Conservation (phyloP, 257 asterid genomes). For the Nyctanthes arbortristis region DNA sequence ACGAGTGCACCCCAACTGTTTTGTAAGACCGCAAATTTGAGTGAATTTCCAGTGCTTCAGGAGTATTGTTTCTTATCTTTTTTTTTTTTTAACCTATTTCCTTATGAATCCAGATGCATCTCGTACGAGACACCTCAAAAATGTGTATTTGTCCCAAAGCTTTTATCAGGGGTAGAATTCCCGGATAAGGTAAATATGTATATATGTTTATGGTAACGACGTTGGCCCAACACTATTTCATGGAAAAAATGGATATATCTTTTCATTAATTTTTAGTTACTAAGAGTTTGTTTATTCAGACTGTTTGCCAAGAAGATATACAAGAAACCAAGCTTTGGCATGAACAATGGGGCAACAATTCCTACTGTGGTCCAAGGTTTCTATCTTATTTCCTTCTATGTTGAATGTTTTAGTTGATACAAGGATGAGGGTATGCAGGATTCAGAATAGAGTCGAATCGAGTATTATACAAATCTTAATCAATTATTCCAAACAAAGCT, state of each 20-base stretch:
- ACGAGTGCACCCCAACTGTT: background rate
- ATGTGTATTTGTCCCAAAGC: slow-evolving; percentile 23
- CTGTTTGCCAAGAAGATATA: slow-evolving; percentile 7
- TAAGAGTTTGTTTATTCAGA: slow-evolving; percentile 23
- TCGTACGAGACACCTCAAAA: slow-evolving; percentile 25
- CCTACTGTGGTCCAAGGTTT: background rate
- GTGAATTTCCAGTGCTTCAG: background rate
- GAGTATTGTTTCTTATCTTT: background rate
- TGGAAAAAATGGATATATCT: too few relatives aligned
- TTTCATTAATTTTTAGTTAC: background rate
- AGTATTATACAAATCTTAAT: too few relatives aligned
- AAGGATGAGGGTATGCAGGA: slow-evolving; percentile 13
- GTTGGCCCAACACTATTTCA: too few relatives aligned
- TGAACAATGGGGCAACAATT: background rate
- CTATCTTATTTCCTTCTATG: background rate
- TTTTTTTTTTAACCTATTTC: background rate
- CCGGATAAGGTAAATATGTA: slow-evolving; percentile 38
- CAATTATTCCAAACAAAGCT: too few relatives aligned
- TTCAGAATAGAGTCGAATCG: background rate
- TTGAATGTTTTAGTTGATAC: background rate
- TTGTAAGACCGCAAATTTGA: slow-evolving; percentile 30
- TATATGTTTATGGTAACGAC: too few relatives aligned
- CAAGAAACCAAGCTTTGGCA: slow-evolving; percentile 36
- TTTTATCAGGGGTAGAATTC: slow-evolving; percentile 26
- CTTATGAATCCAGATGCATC: slow-evolving; percentile 25